Base-by-base conservation (phyloP, 352 stramenopile genomes). In the Pilasporangium apinafurcum region DNA sequence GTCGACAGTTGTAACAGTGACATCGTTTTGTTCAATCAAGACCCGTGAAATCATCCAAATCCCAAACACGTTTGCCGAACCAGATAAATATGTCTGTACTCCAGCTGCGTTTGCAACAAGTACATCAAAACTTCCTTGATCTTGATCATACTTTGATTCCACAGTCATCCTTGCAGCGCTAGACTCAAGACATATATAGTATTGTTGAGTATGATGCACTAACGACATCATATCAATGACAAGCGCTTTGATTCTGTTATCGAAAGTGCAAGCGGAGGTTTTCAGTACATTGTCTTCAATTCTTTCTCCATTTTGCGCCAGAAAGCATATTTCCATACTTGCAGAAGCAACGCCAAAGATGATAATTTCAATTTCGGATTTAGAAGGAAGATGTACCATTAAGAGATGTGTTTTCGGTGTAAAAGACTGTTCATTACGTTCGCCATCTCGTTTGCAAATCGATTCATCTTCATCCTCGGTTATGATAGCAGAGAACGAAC, bases 21-120 rank as follows among this genome's bases (percentile, higher is more conserved):
- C 20, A 6, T 33, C 36, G 0, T 36, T 37, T 10, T 31, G n/a
- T 18, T 31, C 20, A 22, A 49, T 20, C 12, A 17, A 17, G 0
- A 79, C 27, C 20, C 43, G 59, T 35, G 64, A 56, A 18, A 77
- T 40, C 6, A 69, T 39, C 72, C 72, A 85, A 26, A 68, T 9
- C 1, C 37, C 53, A 6, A 47, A 51, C 14, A 25, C 25, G 2
- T 51, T 34, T n/a, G 41, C 28, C 21, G 43, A 22, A 5, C 65
- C 71, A 17, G 46, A 58, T 20, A 82, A 37, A 39, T 69, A 82
- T 14, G 78, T 32, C 30, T 66, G 53, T 4, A 67, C 44, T 0
- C 56, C 65, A 25, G 22, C 41, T n/a, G 44, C 38, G 39, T 75
- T 51, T 5, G 47, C 53, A 8, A 80, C 37, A 16, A 72, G 46